Base-by-base conservation (phyloP, 495 filamentous ascomycete genomes). In the Xylaria telfairii region DNA sequence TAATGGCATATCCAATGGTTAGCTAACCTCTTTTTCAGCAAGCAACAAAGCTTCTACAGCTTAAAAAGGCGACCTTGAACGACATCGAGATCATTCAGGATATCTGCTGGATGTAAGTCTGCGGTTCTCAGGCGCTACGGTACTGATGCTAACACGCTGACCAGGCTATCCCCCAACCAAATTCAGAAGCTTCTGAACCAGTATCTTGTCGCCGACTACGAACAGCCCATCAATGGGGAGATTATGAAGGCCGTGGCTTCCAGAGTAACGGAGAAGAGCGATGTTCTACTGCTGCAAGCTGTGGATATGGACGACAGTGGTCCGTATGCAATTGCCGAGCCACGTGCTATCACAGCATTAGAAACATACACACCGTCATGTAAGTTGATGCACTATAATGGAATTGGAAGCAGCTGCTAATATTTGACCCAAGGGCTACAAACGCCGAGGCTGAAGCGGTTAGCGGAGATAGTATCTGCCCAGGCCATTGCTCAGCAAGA, bases 71-170 rank as follows among this genome's bases (percentile, higher is more conserved):
- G 8, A 99, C 96, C 5, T 80, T 99, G 76, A 98, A 97, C 81
- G 96, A 99, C 79, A 99, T 99, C 76, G 96, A 98, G 81, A 99
- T 99, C 74, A 99, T 99, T 70, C 96, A 99, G 85, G 96, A 99
- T 79, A 99, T 99, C 71, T 99, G 96, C 86, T 99, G 96, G 96
- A 98, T 98, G 96, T 95, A 82, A 88, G 90, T 87, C 49, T 67
- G 53, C 69, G 42, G 42, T 30, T 3, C 17, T 41, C 2, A 0
- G 21, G 39, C 10, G 15, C 37, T 9, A 7, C 24, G 13, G 37
- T 26, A 10, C 19, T 37, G 44, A 49, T 59, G 21, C 49, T 70
- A 59, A 70, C 51, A 34, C 41, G 19, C 19, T 49, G 39, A 64
- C 28, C 67, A 93, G 92, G 93, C 90, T 99, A 47, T 98, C 96